Base-by-base conservation (phyloP, 2,329 filamentous ascomycete species). In the Emericellopsis cladophorae region DNA sequence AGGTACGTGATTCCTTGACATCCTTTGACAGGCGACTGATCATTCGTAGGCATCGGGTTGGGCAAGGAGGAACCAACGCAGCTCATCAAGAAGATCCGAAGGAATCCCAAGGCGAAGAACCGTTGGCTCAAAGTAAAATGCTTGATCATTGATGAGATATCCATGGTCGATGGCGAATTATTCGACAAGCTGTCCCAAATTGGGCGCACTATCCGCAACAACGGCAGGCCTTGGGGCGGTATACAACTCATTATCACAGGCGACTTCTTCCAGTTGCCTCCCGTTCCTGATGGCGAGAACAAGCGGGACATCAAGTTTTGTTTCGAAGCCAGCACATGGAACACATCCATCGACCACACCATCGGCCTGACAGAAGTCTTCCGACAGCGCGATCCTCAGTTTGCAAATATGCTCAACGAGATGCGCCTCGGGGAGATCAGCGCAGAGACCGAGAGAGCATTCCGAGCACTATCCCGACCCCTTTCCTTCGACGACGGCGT, bases 251-350 rank as follows among this genome's bases (percentile, higher is more conserved):
- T 98, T 42, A 85, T 98, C 44, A 98, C 92, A 0, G 92, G 92
- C 4, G 92, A 98, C 54, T 98, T 98, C 62, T 98, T 98, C 61
- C 92, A 98, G 57, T 65, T 98, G 4, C 92, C 92, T 1, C 92
- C 92, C 1, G 92, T 98, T 1, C 89, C 90, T 4, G 44, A 46
- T 2, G 89, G 95, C 31, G 67, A 67, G 33, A 77, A 75, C 34
- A 76, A 79, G 40, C 64, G 68, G 37, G 72, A 80, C 22, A 77
- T 81, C 37, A 95, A 88, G 54, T 98, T 98, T 58, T 83, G 89
- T 0, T 98, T 98, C 55, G 86, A 95, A 52, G 89, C 89, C 7
- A 76, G 76, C 3, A 94, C 89, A 0, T 98, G 93, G 92, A 81
- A 72, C 43, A 95, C 88, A 1, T 84, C 84, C 2, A 93, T 98